Evolutionary conservation across 768 basidiomycete genomes (phyloP).

Genomic region (Tylopilus subfusipes): DNA sequence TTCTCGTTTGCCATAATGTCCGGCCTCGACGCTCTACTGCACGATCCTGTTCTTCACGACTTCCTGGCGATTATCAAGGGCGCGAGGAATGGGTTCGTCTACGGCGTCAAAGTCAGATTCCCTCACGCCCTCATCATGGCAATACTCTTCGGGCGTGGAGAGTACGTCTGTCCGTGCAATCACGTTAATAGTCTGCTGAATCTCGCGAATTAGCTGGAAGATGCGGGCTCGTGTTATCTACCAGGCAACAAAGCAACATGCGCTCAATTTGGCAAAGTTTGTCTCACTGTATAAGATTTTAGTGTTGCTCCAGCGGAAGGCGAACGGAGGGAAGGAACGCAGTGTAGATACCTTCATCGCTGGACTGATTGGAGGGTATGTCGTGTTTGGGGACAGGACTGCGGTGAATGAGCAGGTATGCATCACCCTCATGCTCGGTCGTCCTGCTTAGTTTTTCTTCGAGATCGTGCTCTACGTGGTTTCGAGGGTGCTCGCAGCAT

Average conservation of each 20-base stretch:
- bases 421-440: conserved; percentile 1
- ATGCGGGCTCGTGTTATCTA: conserved; percentile 66
- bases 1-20: conserved; percentile 20
- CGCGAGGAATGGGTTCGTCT: conserved; percentile 85
- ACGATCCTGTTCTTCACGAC: conserved; percentile 81
- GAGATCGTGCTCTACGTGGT: conserved; percentile 97
- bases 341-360: conserved; percentile 86
- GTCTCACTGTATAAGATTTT: conserved; percentile 90
- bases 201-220: conserved; percentile 53
- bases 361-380: conserved; percentile 86
- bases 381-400: conserved; percentile 81
- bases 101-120: conserved; percentile 87
- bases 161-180: conserved; percentile 50
- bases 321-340: conserved; percentile 79
- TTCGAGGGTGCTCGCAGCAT: conserved; percentile 86
- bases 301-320: conserved; percentile 76
- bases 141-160: conserved; percentile 86
- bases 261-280: conserved; percentile 89
- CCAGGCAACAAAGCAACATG: conserved; percentile 85
- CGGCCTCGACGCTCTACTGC: conserved; percentile 23
- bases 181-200: conserved; percentile 7
- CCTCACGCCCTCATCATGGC: conserved; percentile 98
- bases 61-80: conserved; percentile 93
- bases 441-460: conserved; percentile 4
- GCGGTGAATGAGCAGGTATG: conserved; percentile 90